Evolutionary conservation across 495 filamentous ascomycete species (phyloP).

Genomic region (Cercophora newfieldiana): DNA sequence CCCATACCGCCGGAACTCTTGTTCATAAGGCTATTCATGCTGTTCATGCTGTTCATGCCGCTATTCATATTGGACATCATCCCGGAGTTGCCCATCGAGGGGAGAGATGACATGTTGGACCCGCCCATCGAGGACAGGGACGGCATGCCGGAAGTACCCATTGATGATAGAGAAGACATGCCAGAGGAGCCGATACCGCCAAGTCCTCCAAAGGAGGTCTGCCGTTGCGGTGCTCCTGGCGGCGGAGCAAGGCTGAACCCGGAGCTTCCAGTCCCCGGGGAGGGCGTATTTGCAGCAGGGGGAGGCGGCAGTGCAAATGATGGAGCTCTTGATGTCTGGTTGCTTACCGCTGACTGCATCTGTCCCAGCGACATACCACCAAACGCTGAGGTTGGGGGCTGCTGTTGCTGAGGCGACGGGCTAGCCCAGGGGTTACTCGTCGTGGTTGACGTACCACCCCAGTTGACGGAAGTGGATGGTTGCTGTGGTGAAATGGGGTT

Average conservation of each 20-base stretch:
- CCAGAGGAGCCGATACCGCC: constrained; percentile 4
- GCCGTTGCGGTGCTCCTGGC: constrained; percentile 26
- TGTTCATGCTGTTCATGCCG: constrained; percentile 29
- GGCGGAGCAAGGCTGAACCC: constrained; percentile 47
- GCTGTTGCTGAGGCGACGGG: constrained; percentile 26
- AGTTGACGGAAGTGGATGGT: constrained; percentile 32
- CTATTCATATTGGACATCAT: constrained; percentile 23
- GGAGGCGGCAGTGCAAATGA: constrained; percentile 55
- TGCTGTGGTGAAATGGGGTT: background rate
- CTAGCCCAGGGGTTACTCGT: constrained; percentile 40
- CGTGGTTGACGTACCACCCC: constrained; percentile 30
- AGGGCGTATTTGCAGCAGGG: constrained; percentile 10
- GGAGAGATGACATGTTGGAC: background rate
- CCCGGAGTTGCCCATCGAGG: constrained; percentile 20
- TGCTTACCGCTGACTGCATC: constrained; percentile 28
- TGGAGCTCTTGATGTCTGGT: constrained; percentile 26
- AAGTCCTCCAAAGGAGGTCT: constrained; percentile 10
- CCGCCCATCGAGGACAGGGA: background rate
- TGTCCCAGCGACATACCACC: constrained; percentile 39
- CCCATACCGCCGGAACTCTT: constrained; percentile 10
- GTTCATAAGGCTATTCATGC: background rate
- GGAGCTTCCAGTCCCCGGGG: constrained; percentile 18
- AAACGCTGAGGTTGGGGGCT: constrained; percentile 24
- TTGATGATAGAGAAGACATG: background rate
- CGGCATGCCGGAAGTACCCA: constrained; percentile 25